phyloP scores from a whole-genome alignment of 495 filamentous ascomycete species.

The Neurospora pannonica region DNA sequence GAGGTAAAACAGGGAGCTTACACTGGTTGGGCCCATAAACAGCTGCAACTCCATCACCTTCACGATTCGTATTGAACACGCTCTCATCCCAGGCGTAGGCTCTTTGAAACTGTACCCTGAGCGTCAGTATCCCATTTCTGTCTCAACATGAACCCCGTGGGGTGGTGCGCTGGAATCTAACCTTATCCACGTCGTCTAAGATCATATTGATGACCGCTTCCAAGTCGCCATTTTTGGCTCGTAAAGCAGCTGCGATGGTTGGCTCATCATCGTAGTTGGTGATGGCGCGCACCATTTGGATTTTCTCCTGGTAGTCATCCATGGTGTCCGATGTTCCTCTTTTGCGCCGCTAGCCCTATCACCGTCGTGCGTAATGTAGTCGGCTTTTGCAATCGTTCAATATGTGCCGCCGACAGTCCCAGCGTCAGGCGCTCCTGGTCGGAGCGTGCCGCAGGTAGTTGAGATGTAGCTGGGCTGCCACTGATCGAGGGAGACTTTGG shows the following conservation, averaged over 20 bases:
- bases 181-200: slow-evolving; percentile 33
- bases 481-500: neutral
- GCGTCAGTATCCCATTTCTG: slow-evolving; percentile 6
- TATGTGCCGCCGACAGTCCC: neutral
- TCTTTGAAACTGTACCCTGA: slow-evolving; percentile 16
- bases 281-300: slow-evolving; percentile 8
- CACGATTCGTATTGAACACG: slow-evolving; percentile 34
- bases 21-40: neutral
- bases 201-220: slow-evolving; percentile 36
- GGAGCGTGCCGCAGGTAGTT: neutral
- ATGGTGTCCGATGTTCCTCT: neutral
- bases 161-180: slow-evolving; percentile 6
- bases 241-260: slow-evolving; percentile 8
- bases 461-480: neutral
- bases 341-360: neutral
- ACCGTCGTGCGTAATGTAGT: neutral
- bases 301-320: slow-evolving; percentile 1
- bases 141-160: neutral
- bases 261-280: slow-evolving; percentile 5
- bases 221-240: slow-evolving; percentile 35
- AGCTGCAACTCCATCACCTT: slow-evolving; percentile 23
- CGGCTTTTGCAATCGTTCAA: neutral
- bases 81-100: slow-evolving; percentile 39
- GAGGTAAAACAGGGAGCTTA: neutral
- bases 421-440: neutral